Evolutionary conservation across 805 yeast species (phyloP), one percentile per base, ranked within the genome.

Genomic region (Candida quercuum): DNA sequence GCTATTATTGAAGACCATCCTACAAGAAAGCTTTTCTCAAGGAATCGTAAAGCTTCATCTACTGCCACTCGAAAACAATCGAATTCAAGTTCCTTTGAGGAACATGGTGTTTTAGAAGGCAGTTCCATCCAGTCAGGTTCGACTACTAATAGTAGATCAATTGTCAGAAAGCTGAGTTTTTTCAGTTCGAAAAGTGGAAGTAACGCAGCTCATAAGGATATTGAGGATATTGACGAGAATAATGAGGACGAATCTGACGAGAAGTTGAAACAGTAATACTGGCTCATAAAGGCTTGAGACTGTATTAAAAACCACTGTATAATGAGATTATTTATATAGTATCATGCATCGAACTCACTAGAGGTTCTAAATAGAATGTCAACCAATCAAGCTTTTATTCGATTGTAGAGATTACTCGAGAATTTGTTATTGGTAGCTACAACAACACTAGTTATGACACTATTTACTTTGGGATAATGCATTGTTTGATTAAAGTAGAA

Each of bases 81-180:
- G 5, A 36, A 23, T 17, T 49, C 56, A 1, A 45, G 47, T 30
- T 42, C 42, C 13, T 13, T 29, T 13, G 43, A 45, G 17, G 30
- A 34, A 3, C 43, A 38, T 10, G 21, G 30, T 25, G 19, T 30
- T 10, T 5, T 3, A 19, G 39, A 33, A 35, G 37, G 17, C 36
- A 38, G 30, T 18, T 47, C 54, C 0, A 34, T 38, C 8, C 51
- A 46, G 36, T 39, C 49, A 1, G 25, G 22, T 11, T 38, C 48
- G 2, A 43, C 49, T 8, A 29, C 45, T 4, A 48, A 42, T 32
- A 35, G 45, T 16, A 43, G 44, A 35, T 42, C 46, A 8, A 30
- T 51, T 5, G 56, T 50, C 14, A 50, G 47, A 35, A 49, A 47
- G 36, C 42, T 54, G 42, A 52, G 51, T 28, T 41, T 51, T 33